Base-by-base conservation (phyloP, 805 yeast species). In the Zygosaccharomyces bailii region DNA sequence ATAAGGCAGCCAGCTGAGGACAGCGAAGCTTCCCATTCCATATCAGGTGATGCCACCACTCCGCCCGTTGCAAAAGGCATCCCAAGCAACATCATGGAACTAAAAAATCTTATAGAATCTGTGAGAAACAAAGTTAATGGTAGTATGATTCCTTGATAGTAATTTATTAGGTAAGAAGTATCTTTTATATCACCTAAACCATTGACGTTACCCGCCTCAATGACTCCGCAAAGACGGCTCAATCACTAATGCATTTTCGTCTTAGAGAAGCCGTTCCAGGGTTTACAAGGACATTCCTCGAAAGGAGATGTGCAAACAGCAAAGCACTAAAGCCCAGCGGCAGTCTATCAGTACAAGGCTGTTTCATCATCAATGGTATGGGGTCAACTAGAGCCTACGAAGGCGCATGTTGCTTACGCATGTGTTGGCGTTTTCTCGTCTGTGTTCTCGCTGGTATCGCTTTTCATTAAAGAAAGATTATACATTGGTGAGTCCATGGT, bases 401-500 rank as follows among this genome's bases (percentile, higher is more conserved):
- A 78, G 47, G 81, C 96, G 1, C 97, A 89, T 61, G 74, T 86
- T 5, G 90, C 95, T 0, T 89, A 90, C 61, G 96, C 96, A 9
- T 76, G 89, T 50, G 77, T 88, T 8, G 96, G 96, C 34, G 80
- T 86, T 9, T 87, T 89, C 60, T 78, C 89, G 42, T 76, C 91
- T 5, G 66, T 86, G 20, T 90, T 89, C 66, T 86, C 95, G 4
- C 71, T 89, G 11, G 76, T 85, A 2, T 90, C 96, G 0, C 73
- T 87, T 21, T 79, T 86, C 56, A 81, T 88, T 36, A 89, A 89
- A 61, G 96, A 89, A 63, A 76, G 79, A 54, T 73, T 88, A 9
- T 89, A 84, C 60, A 82, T 89, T 16, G 96, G 96, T 51, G 97
- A 89, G 65, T 95, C 96, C 4, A 82, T 93, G 0, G 86, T 87